Base-by-base conservation (phyloP, 2,329 filamentous ascomycete genomes). In the Trichoderma endophyticum region DNA sequence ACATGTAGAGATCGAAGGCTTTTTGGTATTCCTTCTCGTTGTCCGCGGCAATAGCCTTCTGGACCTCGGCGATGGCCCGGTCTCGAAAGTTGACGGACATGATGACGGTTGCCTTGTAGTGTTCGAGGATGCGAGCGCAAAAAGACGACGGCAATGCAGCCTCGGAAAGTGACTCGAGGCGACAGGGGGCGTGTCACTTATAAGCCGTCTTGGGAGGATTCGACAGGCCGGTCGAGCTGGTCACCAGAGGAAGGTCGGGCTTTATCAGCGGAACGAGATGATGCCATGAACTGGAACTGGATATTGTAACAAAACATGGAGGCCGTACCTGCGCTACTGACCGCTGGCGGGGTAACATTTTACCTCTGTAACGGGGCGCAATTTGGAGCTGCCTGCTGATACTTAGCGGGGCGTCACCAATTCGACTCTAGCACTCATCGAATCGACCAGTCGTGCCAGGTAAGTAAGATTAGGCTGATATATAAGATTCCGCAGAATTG, bases 41-140 rank as follows among this genome's bases (percentile, higher is more conserved):
- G 85, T 99, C 96, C 78, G 93, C 91, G 81, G 97, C 95, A 85
- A 99, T 98, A 77, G 96, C 96, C 83, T 97, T 97, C 84, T 97
- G 97, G 79, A 99, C 95, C 82, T 93, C 92, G 80, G 97, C 94
- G 86, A 98, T 98, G 78, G 96, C 96, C 78, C 95, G 94, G 79
- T 95, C 95, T 79, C 98, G 90, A 82, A 98, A 99, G 85, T 99
- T 96, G 82, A 94, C 97, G 75, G 94, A 97, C 95, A 98, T 98
- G 78, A 79, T 86, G 83, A 79, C 74, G 73, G 34, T 73, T 30
- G 71, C 28, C 30, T 71, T 30, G 68, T 26, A 48, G 56, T 32
- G 59, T 34, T 39, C 18, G 48, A 43, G 21, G 36, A 48, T 15
- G 36, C 39, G 18, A 30, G 24, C 18, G 59, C 30, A 34, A 32